Percentiles rank a stretch among this genome's conserved stretches.
phyloP scores from a whole-genome alignment of 2,329 filamentous ascomycete species.

The Diaporthe sp. region DNA sequence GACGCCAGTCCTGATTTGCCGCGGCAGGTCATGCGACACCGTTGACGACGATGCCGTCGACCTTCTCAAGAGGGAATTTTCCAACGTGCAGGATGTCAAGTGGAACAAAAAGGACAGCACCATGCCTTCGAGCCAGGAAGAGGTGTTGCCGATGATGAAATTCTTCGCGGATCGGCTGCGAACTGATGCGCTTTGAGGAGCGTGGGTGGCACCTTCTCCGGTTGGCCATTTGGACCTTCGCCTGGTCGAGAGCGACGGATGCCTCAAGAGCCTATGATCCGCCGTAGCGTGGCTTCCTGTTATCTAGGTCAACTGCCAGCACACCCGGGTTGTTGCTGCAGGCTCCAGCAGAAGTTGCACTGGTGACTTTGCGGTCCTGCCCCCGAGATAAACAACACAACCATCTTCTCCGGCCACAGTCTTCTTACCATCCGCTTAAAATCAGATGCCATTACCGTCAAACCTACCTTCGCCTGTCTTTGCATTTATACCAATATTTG shows the following conservation, averaged over 20 bases:
- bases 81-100: conserved; percentile 72
- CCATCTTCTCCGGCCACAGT: not conserved
- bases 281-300: not conserved
- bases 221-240: not conserved
- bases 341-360: not conserved
- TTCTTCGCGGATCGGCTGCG: conserved; percentile 76
- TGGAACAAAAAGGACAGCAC: conserved; percentile 79
- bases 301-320: not conserved
- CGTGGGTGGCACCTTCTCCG: conserved; percentile 8
- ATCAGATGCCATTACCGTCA: not conserved
- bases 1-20: conserved; percentile 73
- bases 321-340: conserved; percentile 5
- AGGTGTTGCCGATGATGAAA: conserved; percentile 91
- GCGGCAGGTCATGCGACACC: conserved; percentile 57
- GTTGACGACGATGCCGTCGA: conserved; percentile 70
- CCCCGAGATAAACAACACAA: not conserved
- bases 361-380: not conserved
- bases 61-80: conserved; percentile 73
- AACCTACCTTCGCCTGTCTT: not conserved
- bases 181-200: conserved; percentile 38
- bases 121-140: conserved; percentile 86
- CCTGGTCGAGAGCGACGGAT: not conserved
- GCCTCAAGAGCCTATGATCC: not conserved
- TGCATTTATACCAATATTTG: not conserved
- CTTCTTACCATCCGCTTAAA: not conserved